A percentile compares a stretch with the other conserved stretches of the same genome.
Conservation (phyloP, 1,284 basidiomycete genomes). For the Melampsora larici-populina region DNA sequence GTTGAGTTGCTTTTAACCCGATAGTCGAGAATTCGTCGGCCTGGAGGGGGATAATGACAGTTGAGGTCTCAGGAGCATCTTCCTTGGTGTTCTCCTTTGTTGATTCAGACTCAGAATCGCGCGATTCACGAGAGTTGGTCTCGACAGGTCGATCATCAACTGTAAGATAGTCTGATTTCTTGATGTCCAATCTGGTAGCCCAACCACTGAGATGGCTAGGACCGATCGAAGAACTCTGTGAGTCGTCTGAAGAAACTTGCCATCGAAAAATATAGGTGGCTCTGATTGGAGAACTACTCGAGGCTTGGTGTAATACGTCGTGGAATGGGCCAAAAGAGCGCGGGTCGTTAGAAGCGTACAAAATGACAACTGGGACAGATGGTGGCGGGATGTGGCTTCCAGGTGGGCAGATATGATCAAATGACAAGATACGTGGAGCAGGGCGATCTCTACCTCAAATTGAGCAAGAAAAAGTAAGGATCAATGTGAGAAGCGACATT, state of each 20-base stretch:
- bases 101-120: constrained; percentile 2
- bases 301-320: constrained; percentile 13
- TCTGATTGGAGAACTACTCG: constrained; percentile 44
- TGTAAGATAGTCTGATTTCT: constrained; percentile 95
- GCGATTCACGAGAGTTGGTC: background rate
- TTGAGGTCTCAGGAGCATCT: background rate
- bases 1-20: constrained; percentile 68
- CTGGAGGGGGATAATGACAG: constrained; percentile 41
- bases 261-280: constrained; percentile 51
- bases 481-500: background rate
- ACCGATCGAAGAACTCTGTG: background rate
- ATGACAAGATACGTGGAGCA: constrained; percentile 57
- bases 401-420: constrained; percentile 67
- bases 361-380: constrained; percentile 63
- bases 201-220: constrained; percentile 71
- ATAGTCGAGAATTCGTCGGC: constrained; percentile 53
- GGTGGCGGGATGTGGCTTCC: constrained; percentile 65
- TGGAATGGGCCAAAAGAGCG: constrained; percentile 57
- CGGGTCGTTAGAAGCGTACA: constrained; percentile 65
- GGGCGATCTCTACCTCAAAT: background rate
- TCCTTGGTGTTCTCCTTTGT: constrained; percentile 43
- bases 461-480: background rate
- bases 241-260: constrained; percentile 46
- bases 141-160: constrained; percentile 69
- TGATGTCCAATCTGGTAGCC: constrained; percentile 84